A percentile compares a stretch with the other conserved stretches of the same genome.
phyloP scores from a whole-genome alignment of 1,284 basidiomycete species.

The Stereum hirsutum region DNA sequence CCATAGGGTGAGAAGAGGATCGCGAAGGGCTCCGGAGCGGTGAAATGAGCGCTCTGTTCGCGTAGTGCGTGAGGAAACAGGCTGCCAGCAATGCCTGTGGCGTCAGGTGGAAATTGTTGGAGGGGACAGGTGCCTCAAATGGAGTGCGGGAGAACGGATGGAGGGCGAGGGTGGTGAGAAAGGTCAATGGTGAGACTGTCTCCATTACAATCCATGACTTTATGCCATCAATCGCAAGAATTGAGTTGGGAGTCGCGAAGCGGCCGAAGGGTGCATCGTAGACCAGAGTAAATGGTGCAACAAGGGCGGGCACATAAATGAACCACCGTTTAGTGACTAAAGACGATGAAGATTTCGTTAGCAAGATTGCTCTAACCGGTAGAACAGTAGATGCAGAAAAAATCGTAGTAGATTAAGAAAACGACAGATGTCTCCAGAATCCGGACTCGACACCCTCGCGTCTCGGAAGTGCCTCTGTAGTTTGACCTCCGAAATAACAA shows the following conservation, averaged over 20 bases:
- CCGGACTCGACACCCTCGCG: no score
- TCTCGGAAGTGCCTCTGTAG: no score
- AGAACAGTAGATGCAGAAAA: no score
- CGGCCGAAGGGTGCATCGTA: conserved; percentile 72
- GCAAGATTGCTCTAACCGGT: no score
- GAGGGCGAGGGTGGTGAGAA: conserved; percentile 37
- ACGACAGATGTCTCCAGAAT: no score
- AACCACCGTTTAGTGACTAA: conserved; percentile 25
- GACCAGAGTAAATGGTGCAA: conserved; percentile 26
- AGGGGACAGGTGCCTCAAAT: conserved; percentile 38
- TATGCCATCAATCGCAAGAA: conserved; percentile 23
- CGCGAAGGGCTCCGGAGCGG: conserved; percentile 79
- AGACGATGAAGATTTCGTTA: neutral
- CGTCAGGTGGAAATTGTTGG: conserved; percentile 13
- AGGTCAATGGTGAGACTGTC: conserved; percentile 61
- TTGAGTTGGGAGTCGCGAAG: conserved; percentile 39
- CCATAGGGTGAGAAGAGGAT: conserved; percentile 65
- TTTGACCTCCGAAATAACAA: neutral
- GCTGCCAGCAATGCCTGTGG: conserved; percentile 43
- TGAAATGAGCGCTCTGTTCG: conserved; percentile 75
- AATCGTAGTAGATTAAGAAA: no score
- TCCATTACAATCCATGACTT: conserved; percentile 84
- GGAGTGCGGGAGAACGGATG: conserved; percentile 36
- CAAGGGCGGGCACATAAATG: conserved; percentile 18
- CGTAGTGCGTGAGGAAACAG: conserved; percentile 73